Conservation (phyloP, 2,329 filamentous ascomycete genomes). For the Xylariaceae sp. region DNA sequence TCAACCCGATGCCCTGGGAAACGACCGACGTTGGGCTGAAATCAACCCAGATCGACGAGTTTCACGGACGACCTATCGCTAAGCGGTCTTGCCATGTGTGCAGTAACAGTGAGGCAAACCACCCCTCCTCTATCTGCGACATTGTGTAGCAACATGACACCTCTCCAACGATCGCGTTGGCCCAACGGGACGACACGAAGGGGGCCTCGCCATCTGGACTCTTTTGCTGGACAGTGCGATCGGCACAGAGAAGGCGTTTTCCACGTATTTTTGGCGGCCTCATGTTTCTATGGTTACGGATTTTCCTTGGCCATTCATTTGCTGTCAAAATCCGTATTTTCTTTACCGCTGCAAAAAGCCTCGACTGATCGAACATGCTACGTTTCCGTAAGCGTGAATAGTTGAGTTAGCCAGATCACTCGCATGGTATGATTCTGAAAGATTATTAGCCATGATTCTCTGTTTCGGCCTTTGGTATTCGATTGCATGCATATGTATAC, state of each 20-base stretch:
- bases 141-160: neutral
- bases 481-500: neutral
- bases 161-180: neutral
- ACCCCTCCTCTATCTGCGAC: neutral
- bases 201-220: slow-evolving; percentile 3
- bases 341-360: neutral
- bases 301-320: neutral
- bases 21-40: slow-evolving; percentile 11
- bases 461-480: too few relatives aligned
- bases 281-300: neutral
- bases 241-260: too few relatives aligned
- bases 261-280: neutral
- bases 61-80: slow-evolving; percentile 9
- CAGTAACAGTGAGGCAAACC: slow-evolving; percentile 1
- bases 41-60: slow-evolving; percentile 8
- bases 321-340: neutral
- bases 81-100: slow-evolving; percentile 6
- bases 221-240: neutral
- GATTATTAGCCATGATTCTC: too few relatives aligned
- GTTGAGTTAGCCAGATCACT: neutral
- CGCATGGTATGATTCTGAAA: neutral
- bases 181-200: neutral
- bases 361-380: too few relatives aligned
- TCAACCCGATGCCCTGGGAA: slow-evolving; percentile 6
- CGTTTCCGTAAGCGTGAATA: too few relatives aligned